Evolutionary conservation across 2,329 filamentous ascomycete genomes (phyloP), one percentile per base, ranked within the genome.

Genomic region (Dichotomopilus funicola): DNA sequence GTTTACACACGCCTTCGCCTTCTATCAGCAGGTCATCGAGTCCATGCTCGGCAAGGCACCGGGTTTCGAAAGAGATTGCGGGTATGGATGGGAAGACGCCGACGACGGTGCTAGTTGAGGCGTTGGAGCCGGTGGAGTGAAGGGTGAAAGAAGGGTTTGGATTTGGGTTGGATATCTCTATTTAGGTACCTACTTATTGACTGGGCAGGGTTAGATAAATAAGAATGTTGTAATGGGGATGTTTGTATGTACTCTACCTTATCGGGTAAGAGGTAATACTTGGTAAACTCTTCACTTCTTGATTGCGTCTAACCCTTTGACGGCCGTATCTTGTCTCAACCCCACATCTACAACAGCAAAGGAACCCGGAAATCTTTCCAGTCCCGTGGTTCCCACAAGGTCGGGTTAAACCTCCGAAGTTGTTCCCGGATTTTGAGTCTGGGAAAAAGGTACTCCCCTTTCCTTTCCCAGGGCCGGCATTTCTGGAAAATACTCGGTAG

Each of bases 91-190:
- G 57, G 42, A 54, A 44, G 46, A 61, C 53, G 33, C 45, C 54
- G 42, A 51, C 57, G 27, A 51, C 55, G 37, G 53, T 53, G 13
- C 27, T 61, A 40, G 45, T 51, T 10, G 57, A 59, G 36, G 52
- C 54, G 11, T 46, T 49, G 7, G 57, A 59, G 49, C 55, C 55
- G 34, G 19, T 12, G 19, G 58, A 59, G 31, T 44, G 46, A 37
- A 38, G 10, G 27, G 13, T 53, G 19, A 27, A 27, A 27, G 19
- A 27, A 27, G 19, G 19, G 19, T 27, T 27, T 27, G 19, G 19
- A 27, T 27, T 27, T 27, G 19, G 19, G 19, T 27, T 27, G 19
- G 19, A 27, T 27, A 27, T 27, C 19, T 27, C 19, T 27, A 27
- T 27, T 27, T 27, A 27, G 19, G 19, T 27, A 27, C 19, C 19